Base-by-base conservation (phyloP, 495 filamentous ascomycete species). In the Penicillium mononematosum region DNA sequence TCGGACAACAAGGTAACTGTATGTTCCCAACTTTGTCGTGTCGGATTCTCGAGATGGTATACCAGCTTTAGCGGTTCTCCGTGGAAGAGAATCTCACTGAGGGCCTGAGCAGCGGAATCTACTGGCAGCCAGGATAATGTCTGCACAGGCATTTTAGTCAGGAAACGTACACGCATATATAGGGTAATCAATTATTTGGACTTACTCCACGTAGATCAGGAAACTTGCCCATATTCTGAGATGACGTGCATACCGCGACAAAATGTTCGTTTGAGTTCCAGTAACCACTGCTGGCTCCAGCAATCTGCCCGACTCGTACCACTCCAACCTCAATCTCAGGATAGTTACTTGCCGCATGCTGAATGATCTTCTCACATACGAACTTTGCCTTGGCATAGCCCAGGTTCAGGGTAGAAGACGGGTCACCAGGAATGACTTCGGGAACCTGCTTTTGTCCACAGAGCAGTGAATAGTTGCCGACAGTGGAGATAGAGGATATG, bases 261-360 rank as follows among this genome's bases (percentile, higher is more conserved):
- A 83, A 63, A 62, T 82, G 77, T 56, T 83, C 81, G n/a, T 69
- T 53, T 0, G 66, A 60, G 49, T 82, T 84, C 81, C 80, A 84
- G 45, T 73, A 78, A 0, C 81, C 81, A 46, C 61, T 79, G 0
- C 41, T 71, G 0, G 75, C 78, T 0, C 81, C 80, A 0, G 78
- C 69, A 17, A 82, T 74, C 66, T 83, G 81, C 0, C 78, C 81
- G 0, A 70, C 57, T 0, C 79, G 67, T 1, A 75, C 77, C 0
- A 60, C 55, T 27, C 44, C 44, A 22, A 25, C 8, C 24, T 46
- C 44, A 24, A 46, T 22, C n/a, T 27, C 44, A 24, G 44, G 44
- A 27, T 46, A 46, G 11, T 22, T 25, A 24, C 24, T 46, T 25
- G 44, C 44, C 68, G 76, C 77, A 17, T 71, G 16, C 4, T 70